Base-by-base conservation (phyloP, 495 filamentous ascomycete species). In the Aspergillus baeticus region DNA sequence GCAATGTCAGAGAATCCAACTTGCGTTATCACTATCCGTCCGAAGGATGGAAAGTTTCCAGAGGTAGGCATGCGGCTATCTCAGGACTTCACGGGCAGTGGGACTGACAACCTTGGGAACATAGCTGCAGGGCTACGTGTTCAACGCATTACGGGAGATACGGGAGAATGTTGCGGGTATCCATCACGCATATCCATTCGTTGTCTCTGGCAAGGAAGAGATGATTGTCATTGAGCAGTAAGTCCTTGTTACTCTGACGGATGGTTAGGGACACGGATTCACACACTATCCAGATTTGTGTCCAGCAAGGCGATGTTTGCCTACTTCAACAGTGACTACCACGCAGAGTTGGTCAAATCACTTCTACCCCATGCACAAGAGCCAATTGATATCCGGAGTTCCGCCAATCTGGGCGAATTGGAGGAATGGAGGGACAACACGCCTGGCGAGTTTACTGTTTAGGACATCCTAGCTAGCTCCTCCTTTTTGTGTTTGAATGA, bases 281-380 rank as follows among this genome's bases (percentile, higher is more conserved):
- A 3, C 8, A 21, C 22, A 44, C 21, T 4, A 8, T 29, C 8
- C 26, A 44, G 41, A 17, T 44, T 44, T 11, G 41, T 44, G 41
- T 20, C 10, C 18, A 21, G 21, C n/a, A 21, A 17, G 1, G 17
- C 41, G 10, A 44, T 44, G 41, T 44, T 44, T 17, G 22, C 11
- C 17, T 44, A 44, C 41, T 44, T 44, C 41, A 44, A 44, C 11
- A 44, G 41, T 21, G 41, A 44, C 18, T 44, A 44, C 11, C 41
- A 44, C 18, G 14, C 41, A 3, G 41, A 21, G 6, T 11, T 44
- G 18, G 41, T 44, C 14, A 21, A 44, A 17, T 20, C 18, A 17
- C 41, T 44, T 17, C 22, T 44, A 17, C 41, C 41, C 5, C 5
- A 6, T 44, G 41, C 41, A 11, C 41, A 44, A 21, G 41, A 44